Base-by-base conservation (phyloP, 2,329 filamentous ascomycete species). In the Raffaelea ambrosiae region DNA sequence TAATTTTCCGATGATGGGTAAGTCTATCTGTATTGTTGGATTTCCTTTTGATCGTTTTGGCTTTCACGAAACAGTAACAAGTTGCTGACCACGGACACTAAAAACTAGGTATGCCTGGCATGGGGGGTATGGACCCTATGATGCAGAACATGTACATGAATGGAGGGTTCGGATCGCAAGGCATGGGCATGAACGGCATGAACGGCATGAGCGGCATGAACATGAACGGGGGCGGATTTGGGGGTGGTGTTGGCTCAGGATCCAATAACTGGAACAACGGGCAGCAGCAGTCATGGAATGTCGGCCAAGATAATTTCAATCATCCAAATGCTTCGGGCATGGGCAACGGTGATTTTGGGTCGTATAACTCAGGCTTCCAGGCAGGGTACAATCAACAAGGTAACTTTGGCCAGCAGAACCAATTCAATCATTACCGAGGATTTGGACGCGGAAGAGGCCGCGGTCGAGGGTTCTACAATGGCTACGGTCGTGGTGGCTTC, bases 271-370 rank as follows among this genome's bases (percentile, higher is more conserved):
- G 84, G 83, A 86, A 84, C 75, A 19, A 29, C 26, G 26, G 77
- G 77, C 74, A 83, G n/a, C n/a, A 84, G 71, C 83, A 86, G 72
- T 81, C 83, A 76, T 88, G 84, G 84, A 86, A 83, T 83, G 79
- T 81, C 76, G 79, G 81, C 76, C 83, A 85, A 84, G 84, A 87
- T 87, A 88, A 87, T 84, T 88, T 81, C 83, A 89, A 81, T 82
- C 73, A 84, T 78, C 77, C 81, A 85, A 88, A 81, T 86, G 81
- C 81, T 79, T 77, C 79, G 77, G 81, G 81, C 76, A 86, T 86
- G 79, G 82, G 81, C 70, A 76, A 76, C 75, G 81, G 83, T 86
- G 84, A 87, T 72, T 88, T 79, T 81, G 84, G 83, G 72, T 77
- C 78, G 72, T 82, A 83, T 79, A 84, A 85, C 75, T 75, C 81